phyloP scores from a whole-genome alignment of 495 filamentous ascomycete species.

The Penicillium goetzii region DNA sequence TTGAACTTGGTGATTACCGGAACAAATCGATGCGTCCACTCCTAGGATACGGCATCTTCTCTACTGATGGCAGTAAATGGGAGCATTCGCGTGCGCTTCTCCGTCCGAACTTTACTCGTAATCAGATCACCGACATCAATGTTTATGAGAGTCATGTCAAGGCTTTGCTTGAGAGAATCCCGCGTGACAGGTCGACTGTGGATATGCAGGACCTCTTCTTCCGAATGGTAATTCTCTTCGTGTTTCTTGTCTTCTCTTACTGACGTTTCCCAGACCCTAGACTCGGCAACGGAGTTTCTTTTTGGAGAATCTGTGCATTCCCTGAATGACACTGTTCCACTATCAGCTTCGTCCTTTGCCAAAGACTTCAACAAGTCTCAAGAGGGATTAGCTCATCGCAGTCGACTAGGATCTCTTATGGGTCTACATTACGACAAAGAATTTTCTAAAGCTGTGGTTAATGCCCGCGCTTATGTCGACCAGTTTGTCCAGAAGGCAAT shows the following conservation, averaged over 20 bases:
- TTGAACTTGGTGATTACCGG: constrained; percentile 56
- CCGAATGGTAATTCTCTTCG: constrained; percentile 17
- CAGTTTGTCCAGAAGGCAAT: constrained; percentile 21
- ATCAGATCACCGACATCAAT: constrained; percentile 62
- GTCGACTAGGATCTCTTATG: constrained; percentile 8
- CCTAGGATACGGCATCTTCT: constrained; percentile 73
- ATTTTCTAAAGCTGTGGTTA: not conserved
- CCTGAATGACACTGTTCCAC: constrained; percentile 25
- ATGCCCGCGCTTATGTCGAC: constrained; percentile 7
- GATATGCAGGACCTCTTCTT: constrained; percentile 71
- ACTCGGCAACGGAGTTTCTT: constrained; percentile 73
- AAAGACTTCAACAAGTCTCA: constrained; percentile 16
- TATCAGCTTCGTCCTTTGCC: constrained; percentile 11
- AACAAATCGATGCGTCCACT: constrained; percentile 54
- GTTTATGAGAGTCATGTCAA: constrained; percentile 64
- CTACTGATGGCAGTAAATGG: constrained; percentile 67
- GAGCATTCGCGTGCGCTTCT: constrained; percentile 64
- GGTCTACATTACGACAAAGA: not conserved
- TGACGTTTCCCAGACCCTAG: constrained; percentile 57
- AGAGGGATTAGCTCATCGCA: constrained; percentile 8
- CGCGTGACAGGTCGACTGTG: constrained; percentile 52
- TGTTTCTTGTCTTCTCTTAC: not conserved
- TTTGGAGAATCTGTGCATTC: constrained; percentile 61
- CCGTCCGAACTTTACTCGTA: constrained; percentile 63
- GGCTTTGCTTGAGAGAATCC: constrained; percentile 50